Evolutionary conservation across 768 basidiomycete genomes (phyloP).

Genomic region (Clitopilus hobsonii): DNA sequence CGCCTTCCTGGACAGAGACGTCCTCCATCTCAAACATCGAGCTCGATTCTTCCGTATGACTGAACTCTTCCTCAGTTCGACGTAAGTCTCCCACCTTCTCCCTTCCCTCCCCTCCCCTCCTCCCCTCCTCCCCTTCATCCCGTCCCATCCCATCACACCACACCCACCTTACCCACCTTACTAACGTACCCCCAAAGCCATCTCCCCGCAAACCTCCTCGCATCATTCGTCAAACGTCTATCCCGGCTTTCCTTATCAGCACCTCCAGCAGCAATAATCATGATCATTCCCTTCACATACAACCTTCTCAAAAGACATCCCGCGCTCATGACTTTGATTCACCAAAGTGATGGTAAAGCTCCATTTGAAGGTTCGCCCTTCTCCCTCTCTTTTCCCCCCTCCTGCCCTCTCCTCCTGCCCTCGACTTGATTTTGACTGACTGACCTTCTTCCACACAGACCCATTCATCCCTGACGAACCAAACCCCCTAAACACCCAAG

Average conservation of each 20-base stretch:
- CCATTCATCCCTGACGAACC: constrained; percentile 63
- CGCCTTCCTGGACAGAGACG: constrained; percentile 79
- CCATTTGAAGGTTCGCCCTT: constrained; percentile 26
- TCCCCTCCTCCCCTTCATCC: too few species aligned
- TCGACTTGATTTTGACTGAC: not conserved
- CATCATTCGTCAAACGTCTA: constrained; percentile 91
- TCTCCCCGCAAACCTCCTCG: constrained; percentile 85
- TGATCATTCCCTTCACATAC: constrained; percentile 91
- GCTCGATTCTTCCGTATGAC: constrained; percentile 92
- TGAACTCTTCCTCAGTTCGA: constrained; percentile 88
- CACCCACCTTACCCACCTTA: not conserved
- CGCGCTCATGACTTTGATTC: constrained; percentile 89
- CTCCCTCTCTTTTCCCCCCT: not conserved
- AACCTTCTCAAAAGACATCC: constrained; percentile 92
- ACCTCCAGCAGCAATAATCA: constrained; percentile 86
- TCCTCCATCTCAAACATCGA: constrained; percentile 89
- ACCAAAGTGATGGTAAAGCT: constrained; percentile 45
- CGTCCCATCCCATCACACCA: too few species aligned
- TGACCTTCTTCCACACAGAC: constrained; percentile 29
- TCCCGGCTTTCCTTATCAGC: constrained; percentile 79
- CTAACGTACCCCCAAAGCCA: constrained; percentile 38
- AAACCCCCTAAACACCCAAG: constrained; percentile 74
- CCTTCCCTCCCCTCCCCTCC: too few species aligned
- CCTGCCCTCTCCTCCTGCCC: too few species aligned
- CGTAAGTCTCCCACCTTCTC: too few species aligned